Conservation (phyloP, 2,329 filamentous ascomycete genomes). For the Zymoseptoria pseudotritici region DNA sequence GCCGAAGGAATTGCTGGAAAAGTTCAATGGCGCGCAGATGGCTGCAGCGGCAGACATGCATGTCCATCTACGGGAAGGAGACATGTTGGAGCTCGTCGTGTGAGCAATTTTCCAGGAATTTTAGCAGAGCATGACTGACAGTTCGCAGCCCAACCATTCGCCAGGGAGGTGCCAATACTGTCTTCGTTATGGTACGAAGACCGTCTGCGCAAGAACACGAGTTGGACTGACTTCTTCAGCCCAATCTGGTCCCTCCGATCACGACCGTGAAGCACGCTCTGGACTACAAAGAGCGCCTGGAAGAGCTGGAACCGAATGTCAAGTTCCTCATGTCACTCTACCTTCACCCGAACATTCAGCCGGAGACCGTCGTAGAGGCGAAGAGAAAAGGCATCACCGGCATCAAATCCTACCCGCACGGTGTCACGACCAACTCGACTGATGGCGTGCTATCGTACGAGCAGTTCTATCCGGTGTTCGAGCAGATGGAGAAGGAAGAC, state of each 20-base stretch:
- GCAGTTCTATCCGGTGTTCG: constrained; percentile 70
- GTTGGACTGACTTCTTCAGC: constrained; percentile 26
- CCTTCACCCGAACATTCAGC: constrained; percentile 42
- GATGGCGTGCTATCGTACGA: constrained; percentile 64
- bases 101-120: constrained; percentile 10
- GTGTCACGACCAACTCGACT: constrained; percentile 53
- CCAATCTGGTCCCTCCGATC: constrained; percentile 45
- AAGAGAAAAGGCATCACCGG: constrained; percentile 63
- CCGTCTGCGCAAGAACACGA: background rate
- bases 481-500: constrained; percentile 77
- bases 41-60: constrained; percentile 45
- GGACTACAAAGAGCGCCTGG: constrained; percentile 38
- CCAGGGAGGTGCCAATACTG: constrained; percentile 45
- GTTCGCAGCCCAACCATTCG: constrained; percentile 40
- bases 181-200: constrained; percentile 45
- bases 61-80: constrained; percentile 46
- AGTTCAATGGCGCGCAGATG: constrained; percentile 38
- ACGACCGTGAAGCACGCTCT: constrained; percentile 43
- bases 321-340: constrained; percentile 47
- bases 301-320: constrained; percentile 41
- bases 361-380: constrained; percentile 59
- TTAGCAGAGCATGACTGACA: constrained; percentile 3
- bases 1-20: constrained; percentile 25
- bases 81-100: constrained; percentile 44
- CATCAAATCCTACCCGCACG: constrained; percentile 61